A percentile compares a stretch with the other conserved stretches of the same genome.
phyloP scores from a whole-genome alignment of 768 basidiomycete genomes.

The Dentipellis fragilis region DNA sequence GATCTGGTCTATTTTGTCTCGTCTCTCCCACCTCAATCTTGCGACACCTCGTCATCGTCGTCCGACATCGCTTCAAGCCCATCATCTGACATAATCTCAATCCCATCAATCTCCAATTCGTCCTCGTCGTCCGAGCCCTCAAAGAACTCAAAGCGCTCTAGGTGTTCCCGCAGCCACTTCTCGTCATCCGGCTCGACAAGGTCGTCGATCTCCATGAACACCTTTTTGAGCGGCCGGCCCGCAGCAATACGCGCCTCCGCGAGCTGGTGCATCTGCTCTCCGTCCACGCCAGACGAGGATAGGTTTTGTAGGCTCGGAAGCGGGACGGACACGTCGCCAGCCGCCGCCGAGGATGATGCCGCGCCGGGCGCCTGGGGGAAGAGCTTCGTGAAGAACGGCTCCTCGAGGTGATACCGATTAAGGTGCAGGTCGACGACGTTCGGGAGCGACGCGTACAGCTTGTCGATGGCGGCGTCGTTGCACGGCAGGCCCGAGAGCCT shows the following conservation, averaged over 20 bases:
- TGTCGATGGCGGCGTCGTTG: slow-evolving; percentile 20
- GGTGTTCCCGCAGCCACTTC: slow-evolving; percentile 51
- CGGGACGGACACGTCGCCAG: slow-evolving; percentile 15
- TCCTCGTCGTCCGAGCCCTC: slow-evolving; percentile 38
- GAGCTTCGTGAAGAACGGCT: slow-evolving; percentile 19
- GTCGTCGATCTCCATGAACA: slow-evolving; percentile 36
- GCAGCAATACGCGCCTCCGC: slow-evolving; percentile 33
- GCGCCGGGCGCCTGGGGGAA: slow-evolving; percentile 1
- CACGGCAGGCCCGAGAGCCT: slow-evolving; percentile 44
- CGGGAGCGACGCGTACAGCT: slow-evolving; percentile 36
- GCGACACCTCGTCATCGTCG: too few species aligned
- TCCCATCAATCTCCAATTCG: slow-evolving; percentile 6
- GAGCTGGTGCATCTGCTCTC: slow-evolving; percentile 31
- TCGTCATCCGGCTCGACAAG: slow-evolving; percentile 31
- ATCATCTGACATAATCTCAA: not conserved
- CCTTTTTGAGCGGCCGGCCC: slow-evolving; percentile 31
- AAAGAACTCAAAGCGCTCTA: slow-evolving; percentile 57
- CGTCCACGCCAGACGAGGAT: slow-evolving; percentile 34
- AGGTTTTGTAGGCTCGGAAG: slow-evolving; percentile 45
- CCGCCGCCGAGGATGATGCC: slow-evolving; percentile 5
- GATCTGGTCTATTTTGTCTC: too few species aligned
- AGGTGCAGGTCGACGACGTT: slow-evolving; percentile 36
- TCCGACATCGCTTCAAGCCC: too few species aligned
- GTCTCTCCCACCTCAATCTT: too few species aligned
- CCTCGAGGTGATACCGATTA: slow-evolving; percentile 23